Evolutionary conservation across 805 yeast genomes (phyloP), one percentile per base, ranked within the genome.

Genomic region (Pichia sporocuriosa): DNA sequence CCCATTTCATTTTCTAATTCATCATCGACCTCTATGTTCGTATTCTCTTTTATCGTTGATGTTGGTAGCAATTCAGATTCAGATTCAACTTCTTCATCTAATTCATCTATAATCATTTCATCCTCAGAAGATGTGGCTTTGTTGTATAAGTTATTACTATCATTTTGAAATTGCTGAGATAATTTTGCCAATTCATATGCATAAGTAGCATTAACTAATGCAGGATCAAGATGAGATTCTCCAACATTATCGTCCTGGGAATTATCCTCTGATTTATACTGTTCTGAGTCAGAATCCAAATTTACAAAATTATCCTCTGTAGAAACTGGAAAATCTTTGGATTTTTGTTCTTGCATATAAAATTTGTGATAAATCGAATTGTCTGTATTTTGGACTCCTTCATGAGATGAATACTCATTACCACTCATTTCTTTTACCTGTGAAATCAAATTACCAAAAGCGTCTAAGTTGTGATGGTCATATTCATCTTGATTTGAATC

Each of bases 21-120:
- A 23, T 25, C 27, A 19, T 31, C 30, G 21, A 15, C 21, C 17
- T 37, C 22, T 22, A n/a, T 31, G 32, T 12, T 22, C 15, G 15
- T 32, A 24, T 21, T 42, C 47, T 12, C 9, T 28, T 10, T 36
- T 37, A 13, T 38, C 41, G 4, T 19, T 36, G n/a, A n/a, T n/a
- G n/a, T n/a, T n/a, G n/a, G n/a, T n/a, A n/a, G n/a, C n/a, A n/a
- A n/a, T 23, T 21, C 33, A n/a, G 17, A 23, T 11, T 43, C 35
- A 4, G 24, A 13, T 20, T 36, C 24, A 15, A 31, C 33, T 23
- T 37, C 50, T 11, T 35, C 32, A 20, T 46, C 46, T 15, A 40
- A 44, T 22, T 37, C 43, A 12, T 42, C 49, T 27, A 32, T 31
- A 15, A 43, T 46, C 21, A 41, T 46, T 3, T 30, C 42, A n/a